These are phyloP conservation scores for Athelia sp. DNA, from an alignment of 1,284 basidiomycete species.

Conservation along the genomic window DNA sequence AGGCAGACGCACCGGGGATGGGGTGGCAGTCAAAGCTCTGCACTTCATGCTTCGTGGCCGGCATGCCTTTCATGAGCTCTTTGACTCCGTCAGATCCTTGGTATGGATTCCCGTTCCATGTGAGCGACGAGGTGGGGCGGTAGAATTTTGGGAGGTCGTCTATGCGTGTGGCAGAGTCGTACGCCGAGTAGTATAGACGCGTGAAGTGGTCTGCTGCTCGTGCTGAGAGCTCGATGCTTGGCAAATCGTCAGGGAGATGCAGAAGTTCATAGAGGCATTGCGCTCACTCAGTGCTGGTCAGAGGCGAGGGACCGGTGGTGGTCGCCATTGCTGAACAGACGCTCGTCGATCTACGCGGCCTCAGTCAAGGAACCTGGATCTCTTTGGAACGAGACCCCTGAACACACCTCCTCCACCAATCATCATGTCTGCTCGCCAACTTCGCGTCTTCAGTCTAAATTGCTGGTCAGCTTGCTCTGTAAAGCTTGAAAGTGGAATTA, in stretches of 20 bases:
- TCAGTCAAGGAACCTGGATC: too few relatives aligned
- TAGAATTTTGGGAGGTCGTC: conserved; percentile 76
- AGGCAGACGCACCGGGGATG: conserved; percentile 62
- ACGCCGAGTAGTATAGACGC: conserved; percentile 71
- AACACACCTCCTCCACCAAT: conserved; percentile 16
- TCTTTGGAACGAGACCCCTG: too few relatives aligned
- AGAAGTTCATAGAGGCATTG: neutral
- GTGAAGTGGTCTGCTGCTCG: conserved; percentile 77
- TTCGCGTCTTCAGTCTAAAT: conserved; percentile 73
- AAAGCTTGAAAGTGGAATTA: neutral
- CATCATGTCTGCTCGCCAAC: conserved; percentile 32
- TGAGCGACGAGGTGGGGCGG: conserved; percentile 64
- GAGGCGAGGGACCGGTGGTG: conserved; percentile 15
- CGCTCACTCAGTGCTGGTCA: conserved; percentile 30
- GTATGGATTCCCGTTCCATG: conserved; percentile 83
- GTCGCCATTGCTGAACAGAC: neutral
- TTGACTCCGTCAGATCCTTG: conserved; percentile 65
- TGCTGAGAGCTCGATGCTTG: conserved; percentile 71
- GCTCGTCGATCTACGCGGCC: too few relatives aligned
- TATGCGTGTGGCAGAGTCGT: conserved; percentile 68
- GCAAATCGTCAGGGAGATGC: neutral
- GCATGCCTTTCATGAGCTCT: conserved; percentile 64
- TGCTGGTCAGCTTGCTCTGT: conserved; percentile 59
- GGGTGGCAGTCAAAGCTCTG: conserved; percentile 86
- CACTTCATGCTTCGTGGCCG: conserved; percentile 72